These are phyloP conservation scores for Suhomyces bribrorum DNA, from an alignment of 1,139 yeast species.

Conservation along the genomic window DNA sequence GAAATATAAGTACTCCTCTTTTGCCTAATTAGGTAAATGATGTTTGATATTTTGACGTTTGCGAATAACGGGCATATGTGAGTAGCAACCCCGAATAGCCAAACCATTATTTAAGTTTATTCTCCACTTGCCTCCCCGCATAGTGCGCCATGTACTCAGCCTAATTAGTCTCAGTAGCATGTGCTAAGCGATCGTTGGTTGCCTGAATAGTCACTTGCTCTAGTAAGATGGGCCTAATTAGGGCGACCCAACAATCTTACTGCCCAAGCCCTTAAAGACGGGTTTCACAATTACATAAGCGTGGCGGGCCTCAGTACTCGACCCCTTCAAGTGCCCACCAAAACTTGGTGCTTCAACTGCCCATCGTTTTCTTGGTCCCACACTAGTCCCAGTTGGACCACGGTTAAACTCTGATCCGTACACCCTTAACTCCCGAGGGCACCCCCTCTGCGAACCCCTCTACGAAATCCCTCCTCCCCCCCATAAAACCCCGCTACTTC, in stretches of 20 bases:
- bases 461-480: background rate
- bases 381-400: background rate
- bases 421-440: background rate
- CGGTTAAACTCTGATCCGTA: background rate
- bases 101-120: background rate
- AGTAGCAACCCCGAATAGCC: background rate
- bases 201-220: constrained; percentile 10
- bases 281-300: too few relatives aligned
- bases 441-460: background rate
- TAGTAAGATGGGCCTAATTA: constrained; percentile 7
- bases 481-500: background rate
- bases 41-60: constrained; percentile 6
- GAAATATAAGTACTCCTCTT: constrained; percentile 23
- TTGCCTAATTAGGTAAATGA: constrained; percentile 24
- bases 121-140: constrained; percentile 10
- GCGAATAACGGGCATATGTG: constrained; percentile 1
- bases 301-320: too few relatives aligned
- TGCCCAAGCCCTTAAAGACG: too few relatives aligned
- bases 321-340: too few relatives aligned
- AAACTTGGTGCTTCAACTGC: too few relatives aligned
- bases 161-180: constrained; percentile 11
- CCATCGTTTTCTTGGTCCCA: too few relatives aligned
- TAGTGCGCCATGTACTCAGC: constrained; percentile 2
- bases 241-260: constrained; percentile 5
- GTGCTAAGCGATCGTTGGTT: constrained; percentile 12